Conservation (phyloP, 2,329 filamentous ascomycete species). For the Colletotrichum noveboracense region DNA sequence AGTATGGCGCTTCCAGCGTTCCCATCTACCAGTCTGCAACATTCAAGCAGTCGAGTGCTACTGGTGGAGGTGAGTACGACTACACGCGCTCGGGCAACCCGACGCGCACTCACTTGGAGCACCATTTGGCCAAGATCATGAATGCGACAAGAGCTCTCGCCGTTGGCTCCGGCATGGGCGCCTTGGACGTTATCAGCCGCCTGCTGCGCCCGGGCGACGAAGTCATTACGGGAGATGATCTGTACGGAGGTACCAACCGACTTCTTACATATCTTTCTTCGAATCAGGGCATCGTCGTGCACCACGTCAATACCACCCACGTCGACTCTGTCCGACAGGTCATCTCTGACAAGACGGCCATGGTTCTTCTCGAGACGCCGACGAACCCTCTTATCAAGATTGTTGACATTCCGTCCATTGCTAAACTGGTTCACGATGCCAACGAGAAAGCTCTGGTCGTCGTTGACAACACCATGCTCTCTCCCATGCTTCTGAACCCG, state of each 20-base stretch:
- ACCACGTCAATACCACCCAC: conserved; percentile 93
- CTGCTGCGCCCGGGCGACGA: conserved; percentile 92
- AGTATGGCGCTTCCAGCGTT: conserved; percentile 95
- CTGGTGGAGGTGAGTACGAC: conserved; percentile 88
- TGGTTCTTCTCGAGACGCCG: conserved; percentile 95
- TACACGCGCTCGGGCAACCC: conserved; percentile 98
- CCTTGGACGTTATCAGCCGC: conserved; percentile 93
- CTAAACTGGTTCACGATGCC: conserved; percentile 74
- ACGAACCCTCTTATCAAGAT: conserved; percentile 99
- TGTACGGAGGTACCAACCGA: conserved; percentile 95
- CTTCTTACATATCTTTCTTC: conserved; percentile 90
- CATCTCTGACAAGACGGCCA: conserved; percentile 81
- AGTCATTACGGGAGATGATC: conserved; percentile 94
- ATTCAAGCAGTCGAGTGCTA: conserved; percentile 89
- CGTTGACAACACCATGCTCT: conserved; percentile 99
- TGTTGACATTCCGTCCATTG: conserved; percentile 85
- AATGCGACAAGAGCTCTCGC: conserved; percentile 88
- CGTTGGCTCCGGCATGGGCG: conserved; percentile 96
- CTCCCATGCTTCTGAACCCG: conserved; percentile 90
- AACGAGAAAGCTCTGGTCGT: conserved; percentile 84
- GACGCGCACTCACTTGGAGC: conserved; percentile 92
- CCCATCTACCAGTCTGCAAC: conserved; percentile 99
- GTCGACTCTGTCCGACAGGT: conserved; percentile 72
- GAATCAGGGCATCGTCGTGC: conserved; percentile 89
- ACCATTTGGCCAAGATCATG: conserved; percentile 99